phyloP scores from a whole-genome alignment of 2,329 filamentous ascomycete genomes.

The Lachnum nothofagi region DNA sequence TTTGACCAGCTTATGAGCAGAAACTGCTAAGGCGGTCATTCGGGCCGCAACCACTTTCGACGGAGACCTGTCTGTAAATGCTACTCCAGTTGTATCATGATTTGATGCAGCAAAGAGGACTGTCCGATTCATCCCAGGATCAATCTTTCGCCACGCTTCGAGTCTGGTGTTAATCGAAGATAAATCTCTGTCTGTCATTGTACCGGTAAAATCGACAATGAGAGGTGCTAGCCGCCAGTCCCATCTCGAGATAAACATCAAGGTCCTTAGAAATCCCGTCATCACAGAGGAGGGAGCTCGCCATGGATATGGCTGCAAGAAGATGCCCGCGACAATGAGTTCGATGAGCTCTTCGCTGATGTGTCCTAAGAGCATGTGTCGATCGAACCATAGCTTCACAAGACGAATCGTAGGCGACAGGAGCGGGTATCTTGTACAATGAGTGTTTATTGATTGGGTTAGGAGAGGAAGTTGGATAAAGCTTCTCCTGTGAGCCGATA shows the following conservation, averaged over 20 bases:
- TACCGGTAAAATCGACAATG: constrained; percentile 67
- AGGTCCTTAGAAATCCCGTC: constrained; percentile 74
- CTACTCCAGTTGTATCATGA: constrained; percentile 69
- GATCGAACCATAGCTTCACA: constrained; percentile 82
- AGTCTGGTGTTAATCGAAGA: constrained; percentile 65
- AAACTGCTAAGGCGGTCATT: constrained; percentile 75
- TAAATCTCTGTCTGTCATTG: constrained; percentile 57
- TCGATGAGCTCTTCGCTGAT: constrained; percentile 79
- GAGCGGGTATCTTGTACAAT: constrained; percentile 73
- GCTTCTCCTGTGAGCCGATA: constrained; percentile 65
- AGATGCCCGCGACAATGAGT: constrained; percentile 71
- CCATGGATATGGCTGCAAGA: constrained; percentile 80
- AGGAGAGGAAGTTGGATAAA: constrained; percentile 72
- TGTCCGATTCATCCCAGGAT: constrained; percentile 80
- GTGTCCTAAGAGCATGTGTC: constrained; percentile 73
- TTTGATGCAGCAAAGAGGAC: constrained; percentile 78
- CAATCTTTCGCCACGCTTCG: constrained; percentile 78
- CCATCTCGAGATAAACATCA: constrained; percentile 79
- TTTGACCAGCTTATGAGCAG: constrained; percentile 61
- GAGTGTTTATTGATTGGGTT: constrained; percentile 72
- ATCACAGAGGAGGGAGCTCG: constrained; percentile 67
- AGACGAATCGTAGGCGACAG: constrained; percentile 79
- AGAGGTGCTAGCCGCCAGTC: constrained; percentile 85
- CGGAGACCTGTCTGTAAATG: constrained; percentile 71
- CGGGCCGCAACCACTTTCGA: constrained; percentile 78